A percentile compares a stretch with the other conserved stretches of the same genome.
Evolutionary conservation across 2,329 filamentous ascomycete species (phyloP).

Genomic region (Fusarium palustre): DNA sequence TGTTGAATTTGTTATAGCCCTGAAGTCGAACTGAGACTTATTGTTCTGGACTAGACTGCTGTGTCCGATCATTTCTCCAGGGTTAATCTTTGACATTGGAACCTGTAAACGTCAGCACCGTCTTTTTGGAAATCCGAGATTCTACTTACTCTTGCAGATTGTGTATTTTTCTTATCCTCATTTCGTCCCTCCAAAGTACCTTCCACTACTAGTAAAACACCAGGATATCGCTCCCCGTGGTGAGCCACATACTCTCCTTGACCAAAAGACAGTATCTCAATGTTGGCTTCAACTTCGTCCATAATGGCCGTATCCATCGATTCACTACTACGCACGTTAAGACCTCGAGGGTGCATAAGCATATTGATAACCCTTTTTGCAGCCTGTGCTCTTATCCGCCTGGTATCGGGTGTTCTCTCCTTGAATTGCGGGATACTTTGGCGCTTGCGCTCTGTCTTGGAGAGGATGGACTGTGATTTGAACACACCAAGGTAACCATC

Average conservation of each 20-base stretch:
- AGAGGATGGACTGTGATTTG: neutral
- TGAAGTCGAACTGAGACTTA: neutral
- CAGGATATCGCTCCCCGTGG: neutral
- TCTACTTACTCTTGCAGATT: neutral
- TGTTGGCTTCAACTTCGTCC: neutral
- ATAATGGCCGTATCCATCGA: neutral
- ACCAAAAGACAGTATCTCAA: neutral
- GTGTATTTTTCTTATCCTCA: neutral
- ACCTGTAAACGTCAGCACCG: neutral
- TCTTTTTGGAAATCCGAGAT: accelerated
- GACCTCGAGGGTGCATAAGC: neutral
- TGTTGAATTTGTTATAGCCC: neutral
- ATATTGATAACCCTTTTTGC: neutral
- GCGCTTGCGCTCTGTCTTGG: neutral
- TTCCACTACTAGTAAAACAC: neutral
- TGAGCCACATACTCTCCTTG: neutral
- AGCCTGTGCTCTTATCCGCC: neutral
- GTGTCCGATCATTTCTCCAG: neutral
- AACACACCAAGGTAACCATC: neutral
- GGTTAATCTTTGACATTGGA: neutral
- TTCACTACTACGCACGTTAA: neutral
- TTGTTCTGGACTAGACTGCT: neutral
- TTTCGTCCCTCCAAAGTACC: neutral
- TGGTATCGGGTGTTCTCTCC: neutral
- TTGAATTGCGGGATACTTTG: neutral